Conservation (phyloP, 768 basidiomycete species). For the Tricholoma sp. region DNA sequence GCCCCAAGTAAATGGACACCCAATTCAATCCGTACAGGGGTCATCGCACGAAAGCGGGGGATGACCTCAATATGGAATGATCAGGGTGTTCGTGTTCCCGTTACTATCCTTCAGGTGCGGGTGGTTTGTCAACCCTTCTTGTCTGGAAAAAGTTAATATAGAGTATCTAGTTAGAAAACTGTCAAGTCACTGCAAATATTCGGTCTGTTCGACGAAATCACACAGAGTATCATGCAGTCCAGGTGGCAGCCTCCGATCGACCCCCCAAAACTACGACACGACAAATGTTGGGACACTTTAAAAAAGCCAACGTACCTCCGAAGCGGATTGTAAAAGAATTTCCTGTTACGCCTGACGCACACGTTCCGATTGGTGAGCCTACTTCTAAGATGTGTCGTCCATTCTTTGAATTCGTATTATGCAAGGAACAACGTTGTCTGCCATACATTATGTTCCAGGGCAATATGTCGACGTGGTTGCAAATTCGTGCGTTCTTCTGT, state of each 20-base stretch:
- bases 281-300: slow-evolving; percentile 88
- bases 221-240: slow-evolving; percentile 85
- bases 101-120: slow-evolving; percentile 89
- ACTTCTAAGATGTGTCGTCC: not conserved
- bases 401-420: not conserved
- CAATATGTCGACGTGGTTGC: slow-evolving; percentile 92
- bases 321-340: slow-evolving; percentile 89
- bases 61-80: slow-evolving; percentile 94
- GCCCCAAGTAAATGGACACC: slow-evolving; percentile 69
- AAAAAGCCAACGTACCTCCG: slow-evolving; percentile 72
- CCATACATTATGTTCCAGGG: slow-evolving; percentile 94
- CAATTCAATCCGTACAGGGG: slow-evolving; percentile 80
- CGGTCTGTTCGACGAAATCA: slow-evolving; percentile 57
- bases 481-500: slow-evolving; percentile 74
- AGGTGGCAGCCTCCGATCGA: slow-evolving; percentile 82
- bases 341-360: slow-evolving; percentile 81
- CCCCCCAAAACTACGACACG: slow-evolving; percentile 65
- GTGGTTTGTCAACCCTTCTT: not conserved
- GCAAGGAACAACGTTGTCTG: slow-evolving; percentile 82
- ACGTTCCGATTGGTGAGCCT: slow-evolving; percentile 81
- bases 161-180: slow-evolving; percentile 65
- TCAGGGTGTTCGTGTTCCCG: slow-evolving; percentile 81
- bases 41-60: slow-evolving; percentile 92
- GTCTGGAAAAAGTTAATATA: not conserved
- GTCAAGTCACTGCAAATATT: slow-evolving; percentile 83